Conservation (phyloP, 2,329 filamentous ascomycete species). For the Triangularia setosa region DNA sequence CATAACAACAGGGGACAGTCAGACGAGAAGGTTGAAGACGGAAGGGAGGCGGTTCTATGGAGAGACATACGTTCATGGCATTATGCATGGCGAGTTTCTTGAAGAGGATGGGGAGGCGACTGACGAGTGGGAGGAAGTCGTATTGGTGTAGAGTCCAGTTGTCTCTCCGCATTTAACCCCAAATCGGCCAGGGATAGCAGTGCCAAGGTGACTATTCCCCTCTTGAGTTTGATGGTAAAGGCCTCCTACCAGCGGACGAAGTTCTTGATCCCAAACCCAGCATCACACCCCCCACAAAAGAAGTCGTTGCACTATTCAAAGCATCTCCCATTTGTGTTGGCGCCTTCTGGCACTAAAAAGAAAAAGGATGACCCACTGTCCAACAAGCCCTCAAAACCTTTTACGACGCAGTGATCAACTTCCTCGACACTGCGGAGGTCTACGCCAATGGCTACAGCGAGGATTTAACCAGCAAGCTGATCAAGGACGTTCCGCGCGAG, state of each 20-base stretch:
- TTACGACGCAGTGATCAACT: slow-evolving; percentile 36
- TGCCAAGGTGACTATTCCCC: too few species aligned
- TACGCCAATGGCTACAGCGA: slow-evolving; percentile 42
- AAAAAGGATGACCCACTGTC: slow-evolving; percentile 12
- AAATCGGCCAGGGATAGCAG: too few species aligned
- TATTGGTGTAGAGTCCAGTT: neutral
- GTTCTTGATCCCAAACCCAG: neutral
- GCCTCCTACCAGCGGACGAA: neutral
- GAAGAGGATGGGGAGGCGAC: neutral
- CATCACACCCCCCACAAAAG: neutral
- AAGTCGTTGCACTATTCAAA: neutral
- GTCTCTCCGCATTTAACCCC: slow-evolving; percentile 1
- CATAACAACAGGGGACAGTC: neutral
- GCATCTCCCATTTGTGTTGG: slow-evolving; percentile 16
- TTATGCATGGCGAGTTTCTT: slow-evolving; percentile 10
- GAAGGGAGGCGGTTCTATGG: neutral
- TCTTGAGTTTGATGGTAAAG: neutral
- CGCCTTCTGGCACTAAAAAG: slow-evolving; percentile 18
- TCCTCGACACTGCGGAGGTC: slow-evolving; percentile 42
- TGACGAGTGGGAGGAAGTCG: neutral
- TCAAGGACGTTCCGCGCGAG: slow-evolving; percentile 33
- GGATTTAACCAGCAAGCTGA: slow-evolving; percentile 38
- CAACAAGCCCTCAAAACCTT: slow-evolving; percentile 37
- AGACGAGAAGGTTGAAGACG: neutral
- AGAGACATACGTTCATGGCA: slow-evolving; percentile 13